Conservation (phyloP, 1,284 basidiomycete genomes). For the Phellinidium pouzarii region DNA sequence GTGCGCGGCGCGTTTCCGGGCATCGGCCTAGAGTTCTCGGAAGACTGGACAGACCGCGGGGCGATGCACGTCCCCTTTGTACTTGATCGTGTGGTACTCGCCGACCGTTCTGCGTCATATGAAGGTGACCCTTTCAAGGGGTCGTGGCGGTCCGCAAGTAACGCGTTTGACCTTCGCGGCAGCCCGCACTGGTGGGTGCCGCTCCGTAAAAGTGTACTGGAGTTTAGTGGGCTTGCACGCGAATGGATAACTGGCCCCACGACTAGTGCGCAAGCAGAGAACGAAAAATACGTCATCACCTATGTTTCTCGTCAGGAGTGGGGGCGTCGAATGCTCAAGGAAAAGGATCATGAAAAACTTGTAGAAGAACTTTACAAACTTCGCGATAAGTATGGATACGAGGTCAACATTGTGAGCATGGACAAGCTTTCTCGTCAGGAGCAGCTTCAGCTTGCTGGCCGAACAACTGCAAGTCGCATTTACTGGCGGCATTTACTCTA, state of each 20-base stretch:
- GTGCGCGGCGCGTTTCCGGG: conserved; percentile 71
- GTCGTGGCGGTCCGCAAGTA: conserved; percentile 69
- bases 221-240: conserved; percentile 54
- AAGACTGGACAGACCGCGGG: conserved; percentile 75
- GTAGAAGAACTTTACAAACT: conserved; percentile 59
- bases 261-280: conserved; percentile 42
- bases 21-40: conserved; percentile 63
- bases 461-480: conserved; percentile 74
- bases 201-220: conserved; percentile 64
- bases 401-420: conserved; percentile 79
- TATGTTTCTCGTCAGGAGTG: conserved; percentile 83
- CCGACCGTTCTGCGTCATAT: conserved; percentile 79
- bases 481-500: neutral
- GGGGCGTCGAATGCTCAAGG: conserved; percentile 69
- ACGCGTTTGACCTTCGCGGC: conserved; percentile 67
- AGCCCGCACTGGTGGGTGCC: conserved; percentile 78
- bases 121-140: conserved; percentile 57
- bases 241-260: conserved; percentile 41
- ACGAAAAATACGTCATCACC: conserved; percentile 64
- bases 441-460: conserved; percentile 69
- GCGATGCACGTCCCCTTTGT: conserved; percentile 64
- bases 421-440: conserved; percentile 74
- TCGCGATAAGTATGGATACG: conserved; percentile 67
- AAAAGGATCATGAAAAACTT: conserved; percentile 59
- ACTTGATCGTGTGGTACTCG: conserved; percentile 78